These are phyloP conservation scores for Dipodascopsis uninucleata DNA, from an alignment of 805 yeast genomes.

Conservation along the genomic window DNA sequence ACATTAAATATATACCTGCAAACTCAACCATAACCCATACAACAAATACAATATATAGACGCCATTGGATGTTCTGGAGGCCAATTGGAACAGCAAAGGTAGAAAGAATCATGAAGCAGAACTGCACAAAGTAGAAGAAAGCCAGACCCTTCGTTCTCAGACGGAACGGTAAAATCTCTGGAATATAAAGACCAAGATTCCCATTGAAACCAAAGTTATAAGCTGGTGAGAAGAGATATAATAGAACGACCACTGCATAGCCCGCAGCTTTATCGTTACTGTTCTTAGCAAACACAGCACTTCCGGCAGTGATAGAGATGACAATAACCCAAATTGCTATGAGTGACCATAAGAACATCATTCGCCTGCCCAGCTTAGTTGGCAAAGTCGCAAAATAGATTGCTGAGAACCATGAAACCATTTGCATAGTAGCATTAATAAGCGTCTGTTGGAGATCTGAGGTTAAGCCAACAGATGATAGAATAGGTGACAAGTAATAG, in stretches of 20 bases:
- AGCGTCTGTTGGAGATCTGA: constrained; percentile 44
- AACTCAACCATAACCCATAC: constrained; percentile 47
- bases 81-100: constrained; percentile 36
- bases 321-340: constrained; percentile 11
- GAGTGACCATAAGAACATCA: constrained; percentile 45
- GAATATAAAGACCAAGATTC: constrained; percentile 27
- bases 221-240: constrained; percentile 15
- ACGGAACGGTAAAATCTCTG: constrained; percentile 30
- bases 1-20: constrained; percentile 45
- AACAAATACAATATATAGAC: constrained; percentile 60
- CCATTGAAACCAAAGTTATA: constrained; percentile 20
- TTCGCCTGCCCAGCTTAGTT: no score
- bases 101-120: constrained; percentile 18
- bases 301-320: constrained; percentile 30
- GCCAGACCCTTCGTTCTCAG: constrained; percentile 45
- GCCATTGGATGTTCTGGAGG: constrained; percentile 46
- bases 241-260: constrained; percentile 9
- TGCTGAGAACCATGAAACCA: constrained; percentile 36
- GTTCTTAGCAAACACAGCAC: not conserved
- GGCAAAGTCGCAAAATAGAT: constrained; percentile 42
- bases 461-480: constrained; percentile 51
- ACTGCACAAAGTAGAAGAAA: constrained; percentile 30
- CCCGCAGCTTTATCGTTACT: constrained; percentile 2
- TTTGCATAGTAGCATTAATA: constrained; percentile 50
- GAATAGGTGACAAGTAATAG: constrained; percentile 49